Base-by-base conservation (phyloP, 2,329 filamentous ascomycete genomes). In the Diaporthe eres region DNA sequence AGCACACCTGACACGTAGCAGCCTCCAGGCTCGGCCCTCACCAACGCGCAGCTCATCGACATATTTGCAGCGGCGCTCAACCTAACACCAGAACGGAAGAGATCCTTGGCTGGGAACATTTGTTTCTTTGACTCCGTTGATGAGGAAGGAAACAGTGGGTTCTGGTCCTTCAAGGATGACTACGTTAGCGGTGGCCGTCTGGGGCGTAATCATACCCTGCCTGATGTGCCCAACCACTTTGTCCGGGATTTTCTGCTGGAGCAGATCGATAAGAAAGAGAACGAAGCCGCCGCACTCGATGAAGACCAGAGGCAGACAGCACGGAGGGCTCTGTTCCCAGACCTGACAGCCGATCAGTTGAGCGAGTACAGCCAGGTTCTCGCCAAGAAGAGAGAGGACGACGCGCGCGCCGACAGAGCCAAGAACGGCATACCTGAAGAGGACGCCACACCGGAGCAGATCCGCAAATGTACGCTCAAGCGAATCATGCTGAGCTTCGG, bases 211-310 rank as follows among this genome's bases (percentile, higher is more conserved):
- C 68, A 71, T n/a, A 42, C 49, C 28, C 28, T 71, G 49, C 22
- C 49, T 25, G 68, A 71, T 22, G 68, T 71, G 34, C 68, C 49
- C 13, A 71, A 71, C 55, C 68, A 71, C 31, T 71, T 31, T 19
- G 12, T 58, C n/a, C 49, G 68, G 15, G 68, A 71, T 6, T 57
- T 6, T 9, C 25, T 58, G 51, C 34, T 58, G 12, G 68, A 71
- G 51, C 22, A 44, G n/a, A 31, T 71, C 7, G 55, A 58, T 6
- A 0, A 22, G 44, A 5, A 19, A 51, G 28, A 17, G 12, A 67
- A 67, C 44, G 28, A 67, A 51, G 44, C 19, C 6, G 63, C 19
- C 4, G n/a, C 12, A 2, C 68, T 71, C n/a, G 13, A n/a, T 15
- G 34, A 58, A n/a, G 39, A 34, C n/a, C n/a, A 71, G 51, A 58